Evolutionary conservation across 805 yeast genomes (phyloP).

Genomic region (Peterozyma xylosa): DNA sequence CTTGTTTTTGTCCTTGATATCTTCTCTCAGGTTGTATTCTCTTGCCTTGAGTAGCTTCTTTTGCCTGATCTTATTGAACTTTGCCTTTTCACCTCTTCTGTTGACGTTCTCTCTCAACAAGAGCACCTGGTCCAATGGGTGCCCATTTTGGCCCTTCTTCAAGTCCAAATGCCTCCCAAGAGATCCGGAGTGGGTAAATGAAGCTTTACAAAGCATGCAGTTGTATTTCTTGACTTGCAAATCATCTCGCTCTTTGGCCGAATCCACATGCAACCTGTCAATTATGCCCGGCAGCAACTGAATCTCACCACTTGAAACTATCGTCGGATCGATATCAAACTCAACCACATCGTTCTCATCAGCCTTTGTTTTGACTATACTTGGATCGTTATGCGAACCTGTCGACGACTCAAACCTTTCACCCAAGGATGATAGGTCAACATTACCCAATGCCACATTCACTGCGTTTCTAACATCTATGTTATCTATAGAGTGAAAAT

Average conservation of each 20-base stretch:
- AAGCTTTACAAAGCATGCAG: slow-evolving; percentile 33
- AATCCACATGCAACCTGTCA: background rate
- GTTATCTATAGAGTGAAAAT: background rate
- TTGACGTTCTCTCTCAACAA: slow-evolving; percentile 39
- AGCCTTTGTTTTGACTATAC: background rate
- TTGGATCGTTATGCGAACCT: background rate
- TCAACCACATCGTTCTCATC: background rate
- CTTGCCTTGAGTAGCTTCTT: slow-evolving; percentile 32
- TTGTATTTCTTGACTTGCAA: background rate
- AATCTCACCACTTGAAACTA: background rate
- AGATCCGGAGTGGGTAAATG: slow-evolving; percentile 51
- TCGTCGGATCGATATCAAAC: background rate
- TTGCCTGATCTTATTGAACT: background rate
- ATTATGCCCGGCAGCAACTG: background rate
- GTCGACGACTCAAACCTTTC: too few species aligned
- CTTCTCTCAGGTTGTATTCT: slow-evolving; percentile 37
- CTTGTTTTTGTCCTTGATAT: slow-evolving; percentile 38
- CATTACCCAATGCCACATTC: background rate
- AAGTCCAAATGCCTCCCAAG: slow-evolving; percentile 53
- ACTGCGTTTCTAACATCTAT: background rate
- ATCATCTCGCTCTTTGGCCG: background rate
- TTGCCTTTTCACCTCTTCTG: slow-evolving; percentile 38
- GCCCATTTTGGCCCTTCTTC: slow-evolving; percentile 43
- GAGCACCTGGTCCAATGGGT: slow-evolving; percentile 43
- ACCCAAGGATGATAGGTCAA: background rate